Base-by-base conservation (phyloP, 2,329 filamentous ascomycete species). In the Microdochium bolleyi region DNA sequence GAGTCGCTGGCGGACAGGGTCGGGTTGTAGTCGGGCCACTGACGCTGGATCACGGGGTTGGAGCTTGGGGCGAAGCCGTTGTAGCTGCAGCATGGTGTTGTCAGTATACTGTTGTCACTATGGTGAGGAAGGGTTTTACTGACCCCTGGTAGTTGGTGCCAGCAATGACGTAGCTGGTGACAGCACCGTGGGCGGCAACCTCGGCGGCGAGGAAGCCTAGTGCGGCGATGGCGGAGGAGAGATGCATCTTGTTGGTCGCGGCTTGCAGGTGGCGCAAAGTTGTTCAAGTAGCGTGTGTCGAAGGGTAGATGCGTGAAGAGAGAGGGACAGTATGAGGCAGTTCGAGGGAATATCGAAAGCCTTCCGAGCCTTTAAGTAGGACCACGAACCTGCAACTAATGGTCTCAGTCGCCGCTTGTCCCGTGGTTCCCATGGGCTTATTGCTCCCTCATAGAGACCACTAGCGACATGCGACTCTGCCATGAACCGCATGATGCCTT, bases 11-110 rank as follows among this genome's bases (percentile, higher is more conserved):
- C 70, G 7, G 67, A 70, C 64, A 74, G 70, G 56, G 76, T 75
- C 5, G 78, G 78, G 67, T 81, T 76, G 69, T 81, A 81, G 67
- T 78, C 69, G 16, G 73, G 71, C 79, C 78, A 82, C 68, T 82
- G 76, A 46, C 77, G 67, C 64, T 82, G 75, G 61, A 82, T 82
- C n/a, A 76, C 75, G 56, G 74, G 69, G 16, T 74, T 75, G 32
- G 69, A 69, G 30, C 68, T 61, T 5, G 78, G 77, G 1, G 73
- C 72, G 67, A 77, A 80, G 54, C 77, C 76, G 53, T 74, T 61
- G 54, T 74, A 76, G 50, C 73, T 46, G 34, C 16, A 19, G 11
- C 16, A 5, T 4, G 5, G 34, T 19, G 7, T 38, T 16, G 34
- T 38, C 13, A 46, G 41, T 21, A 19, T 11, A 9, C n/a, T 22